Base-by-base conservation (phyloP, 768 basidiomycete genomes). In the Leucocoprinus birnbaumii region DNA sequence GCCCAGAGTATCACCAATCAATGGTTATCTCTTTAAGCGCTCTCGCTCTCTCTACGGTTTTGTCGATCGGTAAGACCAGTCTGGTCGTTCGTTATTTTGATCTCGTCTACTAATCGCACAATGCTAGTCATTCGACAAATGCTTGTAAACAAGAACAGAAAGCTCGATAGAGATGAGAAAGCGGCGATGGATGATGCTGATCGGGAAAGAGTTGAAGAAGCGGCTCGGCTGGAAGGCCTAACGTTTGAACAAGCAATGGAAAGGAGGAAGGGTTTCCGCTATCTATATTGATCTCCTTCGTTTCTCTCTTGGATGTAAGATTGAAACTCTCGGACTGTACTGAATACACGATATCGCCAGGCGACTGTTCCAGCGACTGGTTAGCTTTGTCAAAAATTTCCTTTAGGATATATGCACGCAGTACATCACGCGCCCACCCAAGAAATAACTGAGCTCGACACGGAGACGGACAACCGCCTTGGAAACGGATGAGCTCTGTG, bases 211-310 rank as follows among this genome's bases (percentile, higher is more conserved):
- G 76, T 85, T 43, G 78, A 79, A 58, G 80, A 83, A 51, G 84
- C 82, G 1, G 84, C 84, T 2, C 71, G 71, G 58, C 62, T 85
- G 45, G 84, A 85, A 61, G 82, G 82, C 2, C 73, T 86, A 22
- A 77, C 78, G 2, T 77, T 84, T 56, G 80, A 84, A 26, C 78
- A 85, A 59, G 85, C 83, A 3, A 67, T 84, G 62, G 75, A 76
- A 57, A 74, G 74, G 59, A 75, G 78, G 59, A 81, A 73, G 31
- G 22, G 21, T 7, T 31, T 26, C 45, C 25, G 11, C 24, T 43
- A 24, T n/a, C 22, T 53, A n/a, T 42, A 53, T 44, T 42, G 14
- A 53, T 11, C 31, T 31, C 31, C 11, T 5, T 11, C 11, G 11
- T 31, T 31, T 5, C 31, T 11, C 11, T 5, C 11, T 31, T 31